Conservation (phyloP, 495 filamentous ascomycete species). For the Aspergillus incahuasiensis region DNA sequence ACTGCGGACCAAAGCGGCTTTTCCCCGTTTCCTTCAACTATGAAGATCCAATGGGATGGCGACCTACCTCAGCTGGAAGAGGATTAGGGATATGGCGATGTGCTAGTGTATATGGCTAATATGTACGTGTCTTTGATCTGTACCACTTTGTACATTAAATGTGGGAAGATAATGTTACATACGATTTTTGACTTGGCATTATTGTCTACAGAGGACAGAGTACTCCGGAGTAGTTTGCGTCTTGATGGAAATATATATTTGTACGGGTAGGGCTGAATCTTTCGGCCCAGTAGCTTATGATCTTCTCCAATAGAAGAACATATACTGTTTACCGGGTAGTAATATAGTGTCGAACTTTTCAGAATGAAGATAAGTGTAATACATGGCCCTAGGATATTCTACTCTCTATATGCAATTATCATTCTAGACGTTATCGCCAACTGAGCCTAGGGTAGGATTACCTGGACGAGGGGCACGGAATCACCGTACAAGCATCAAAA, state of each 20-base stretch:
- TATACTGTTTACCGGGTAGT: too few relatives aligned
- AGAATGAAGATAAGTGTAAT: too few relatives aligned
- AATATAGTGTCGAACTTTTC: too few relatives aligned
- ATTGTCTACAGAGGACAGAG: too few relatives aligned
- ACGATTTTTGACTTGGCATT: too few relatives aligned
- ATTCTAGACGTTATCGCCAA: background rate
- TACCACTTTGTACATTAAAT: background rate
- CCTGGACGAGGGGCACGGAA: too few relatives aligned
- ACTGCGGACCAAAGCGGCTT: constrained; percentile 64
- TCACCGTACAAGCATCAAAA: background rate
- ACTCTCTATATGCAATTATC: too few relatives aligned
- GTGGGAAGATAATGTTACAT: background rate
- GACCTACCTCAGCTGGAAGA: constrained; percentile 23
- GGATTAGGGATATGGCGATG: background rate
- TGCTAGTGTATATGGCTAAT: background rate
- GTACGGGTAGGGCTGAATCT: background rate
- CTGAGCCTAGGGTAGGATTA: too few relatives aligned
- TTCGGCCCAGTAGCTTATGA: background rate
- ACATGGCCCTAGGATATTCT: too few relatives aligned
- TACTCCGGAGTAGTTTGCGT: too few relatives aligned
- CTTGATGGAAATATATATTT: background rate
- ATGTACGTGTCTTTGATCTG: background rate
- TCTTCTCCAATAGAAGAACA: too few relatives aligned
- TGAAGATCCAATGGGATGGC: constrained; percentile 50
- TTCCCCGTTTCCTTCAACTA: constrained; percentile 66